Conservation (phyloP, 2,329 filamentous ascomycete genomes). For the Aureobasidium zeae region DNA sequence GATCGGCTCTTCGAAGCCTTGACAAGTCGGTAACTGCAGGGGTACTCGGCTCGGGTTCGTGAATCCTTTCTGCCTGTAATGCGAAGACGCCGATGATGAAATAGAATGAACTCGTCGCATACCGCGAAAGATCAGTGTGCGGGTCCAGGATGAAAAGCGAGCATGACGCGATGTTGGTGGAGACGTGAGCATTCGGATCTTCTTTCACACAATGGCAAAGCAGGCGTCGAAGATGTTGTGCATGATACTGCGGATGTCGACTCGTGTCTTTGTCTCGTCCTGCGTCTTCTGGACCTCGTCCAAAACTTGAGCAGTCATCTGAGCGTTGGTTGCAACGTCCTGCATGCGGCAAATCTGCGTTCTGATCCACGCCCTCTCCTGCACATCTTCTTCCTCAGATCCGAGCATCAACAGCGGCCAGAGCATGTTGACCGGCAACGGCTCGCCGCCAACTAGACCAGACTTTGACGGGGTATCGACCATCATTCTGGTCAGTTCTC, state of each 20-base stretch:
- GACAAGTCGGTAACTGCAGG: too few species aligned
- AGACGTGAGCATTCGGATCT: too few species aligned
- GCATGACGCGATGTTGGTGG: too few species aligned
- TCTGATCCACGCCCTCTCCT: constrained; percentile 44
- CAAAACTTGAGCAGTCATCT: constrained; percentile 32
- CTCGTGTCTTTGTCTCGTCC: constrained; percentile 29
- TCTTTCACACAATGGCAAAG: constrained; percentile 43
- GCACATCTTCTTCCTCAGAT: constrained; percentile 43
- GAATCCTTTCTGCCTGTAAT: too few species aligned
- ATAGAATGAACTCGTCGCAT: too few species aligned
- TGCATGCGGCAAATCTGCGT: constrained; percentile 37
- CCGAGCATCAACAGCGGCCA: constrained; percentile 51
- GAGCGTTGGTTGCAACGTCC: constrained; percentile 33
- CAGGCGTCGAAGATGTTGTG: constrained; percentile 41
- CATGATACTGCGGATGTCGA: constrained; percentile 33
- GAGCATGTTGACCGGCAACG: constrained; percentile 47
- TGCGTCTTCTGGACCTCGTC: constrained; percentile 33
- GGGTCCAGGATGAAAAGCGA: too few species aligned
- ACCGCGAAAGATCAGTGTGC: too few species aligned
- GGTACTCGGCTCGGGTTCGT: too few species aligned
- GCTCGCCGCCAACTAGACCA: constrained; percentile 28
- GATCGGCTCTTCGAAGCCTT: too few species aligned
- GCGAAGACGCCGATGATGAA: too few species aligned
- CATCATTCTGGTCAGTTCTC: constrained; percentile 23
- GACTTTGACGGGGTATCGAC: neutral